phyloP scores from a whole-genome alignment of 2,329 filamentous ascomycete genomes.

The Aureobasidium sp. region DNA sequence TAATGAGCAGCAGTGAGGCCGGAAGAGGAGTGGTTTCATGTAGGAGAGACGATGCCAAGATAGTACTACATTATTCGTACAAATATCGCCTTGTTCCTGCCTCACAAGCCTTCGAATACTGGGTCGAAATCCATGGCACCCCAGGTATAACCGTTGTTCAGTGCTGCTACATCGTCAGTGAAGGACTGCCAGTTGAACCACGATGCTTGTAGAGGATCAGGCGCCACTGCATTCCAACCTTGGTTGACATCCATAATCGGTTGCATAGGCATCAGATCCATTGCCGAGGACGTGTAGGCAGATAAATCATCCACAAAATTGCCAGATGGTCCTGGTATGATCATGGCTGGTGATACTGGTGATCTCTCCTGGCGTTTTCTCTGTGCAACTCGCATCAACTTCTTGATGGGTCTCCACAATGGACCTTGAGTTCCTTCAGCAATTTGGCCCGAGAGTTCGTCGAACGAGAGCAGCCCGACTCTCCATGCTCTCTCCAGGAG shows the following conservation, averaged over 20 bases:
- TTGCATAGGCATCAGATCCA: not conserved
- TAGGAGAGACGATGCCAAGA: not conserved
- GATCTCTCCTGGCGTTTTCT: not conserved
- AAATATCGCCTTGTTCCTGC: too few species aligned
- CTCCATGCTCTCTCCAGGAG: slow-evolving; percentile 6
- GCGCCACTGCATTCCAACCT: not conserved
- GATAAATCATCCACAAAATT: not conserved
- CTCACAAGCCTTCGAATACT: not conserved
- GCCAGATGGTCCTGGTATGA: not conserved
- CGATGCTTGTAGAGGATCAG: slow-evolving; percentile 3
- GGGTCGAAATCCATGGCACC: slow-evolving; percentile 12
- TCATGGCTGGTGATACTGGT: too few species aligned
- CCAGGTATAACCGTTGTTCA: slow-evolving; percentile 4
- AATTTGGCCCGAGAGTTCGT: not conserved
- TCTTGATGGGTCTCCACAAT: slow-evolving; percentile 9
- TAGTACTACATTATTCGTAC: not conserved
- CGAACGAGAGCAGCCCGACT: not conserved
- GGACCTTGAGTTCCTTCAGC: slow-evolving; percentile 7
- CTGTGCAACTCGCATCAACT: slow-evolving; percentile 12
- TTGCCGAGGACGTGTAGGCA: not conserved
- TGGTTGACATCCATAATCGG: not conserved
- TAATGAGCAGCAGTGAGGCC: not conserved
- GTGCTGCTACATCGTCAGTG: not conserved
- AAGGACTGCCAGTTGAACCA: slow-evolving; percentile 16
- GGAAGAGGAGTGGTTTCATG: not conserved